Evolutionary conservation across 345 rosid genomes (phyloP).

Genomic region (Acer negundo): DNA sequence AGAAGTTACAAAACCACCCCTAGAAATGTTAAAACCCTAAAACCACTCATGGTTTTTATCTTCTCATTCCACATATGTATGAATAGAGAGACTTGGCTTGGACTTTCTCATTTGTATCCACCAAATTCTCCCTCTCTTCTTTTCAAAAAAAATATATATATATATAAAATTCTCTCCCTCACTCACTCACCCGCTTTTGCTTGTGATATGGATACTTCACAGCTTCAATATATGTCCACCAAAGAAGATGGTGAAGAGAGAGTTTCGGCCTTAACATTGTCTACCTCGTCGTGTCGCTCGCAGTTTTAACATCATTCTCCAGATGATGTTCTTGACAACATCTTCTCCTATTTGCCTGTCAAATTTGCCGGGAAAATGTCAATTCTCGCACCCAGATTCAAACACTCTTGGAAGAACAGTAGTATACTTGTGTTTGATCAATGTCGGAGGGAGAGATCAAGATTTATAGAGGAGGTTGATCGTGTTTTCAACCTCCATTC

Average conservation of each 20-base stretch:
- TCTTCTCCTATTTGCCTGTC: constrained; percentile 23
- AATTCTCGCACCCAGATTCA: not conserved
- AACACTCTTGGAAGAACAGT: not conserved
- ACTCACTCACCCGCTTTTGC: too few relatives aligned
- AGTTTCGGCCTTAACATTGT: not conserved
- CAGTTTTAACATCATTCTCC: not conserved
- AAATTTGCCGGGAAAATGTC: not conserved
- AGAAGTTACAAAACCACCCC: too few relatives aligned
- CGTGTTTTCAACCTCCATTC: constrained; percentile 2
- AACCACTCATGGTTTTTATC: too few relatives aligned
- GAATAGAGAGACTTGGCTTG: too few relatives aligned
- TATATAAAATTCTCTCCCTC: too few relatives aligned
- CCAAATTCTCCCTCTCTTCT: too few relatives aligned
- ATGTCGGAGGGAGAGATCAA: not conserved
- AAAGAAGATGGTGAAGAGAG: not conserved
- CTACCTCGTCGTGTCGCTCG: not conserved
- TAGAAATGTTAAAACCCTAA: too few relatives aligned
- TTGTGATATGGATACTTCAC: too few relatives aligned
- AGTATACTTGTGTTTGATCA: constrained; percentile 14
- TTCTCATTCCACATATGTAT: too few relatives aligned
- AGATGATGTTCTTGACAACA: constrained; percentile 11
- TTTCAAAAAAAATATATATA: too few relatives aligned
- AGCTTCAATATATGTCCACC: too few relatives aligned
- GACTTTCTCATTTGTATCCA: too few relatives aligned
- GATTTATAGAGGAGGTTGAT: not conserved